Evolutionary conservation across 2,329 filamentous ascomycete genomes (phyloP).

Genomic region (Zymoseptoria pseudotritici): DNA sequence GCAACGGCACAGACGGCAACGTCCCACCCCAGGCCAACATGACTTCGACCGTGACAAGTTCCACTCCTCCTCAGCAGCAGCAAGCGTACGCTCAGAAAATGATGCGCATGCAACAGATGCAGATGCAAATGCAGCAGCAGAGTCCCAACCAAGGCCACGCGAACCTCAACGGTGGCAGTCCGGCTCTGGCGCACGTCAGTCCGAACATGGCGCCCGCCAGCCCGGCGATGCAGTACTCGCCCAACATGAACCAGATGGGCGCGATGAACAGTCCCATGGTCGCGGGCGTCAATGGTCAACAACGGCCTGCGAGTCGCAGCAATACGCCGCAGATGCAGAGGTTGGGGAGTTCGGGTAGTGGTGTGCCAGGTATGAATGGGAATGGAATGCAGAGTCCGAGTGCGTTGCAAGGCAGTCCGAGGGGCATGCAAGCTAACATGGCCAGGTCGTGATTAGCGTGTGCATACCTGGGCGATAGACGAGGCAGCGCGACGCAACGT

Average conservation of each 20-base stretch:
- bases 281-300: conserved; percentile 6
- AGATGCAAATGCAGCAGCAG: conserved; percentile 12
- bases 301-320: conserved; percentile 23
- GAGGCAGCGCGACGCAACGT: not conserved
- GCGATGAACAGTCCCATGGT: conserved; percentile 4
- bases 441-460: conserved; percentile 13
- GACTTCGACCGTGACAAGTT: conserved; percentile 14
- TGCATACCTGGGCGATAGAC: too few species aligned
- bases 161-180: conserved; percentile 21
- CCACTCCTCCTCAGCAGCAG: conserved; percentile 10
- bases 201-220: conserved; percentile 22
- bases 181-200: conserved; percentile 23
- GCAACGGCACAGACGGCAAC: conserved; percentile 5
- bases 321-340: conserved; percentile 28
- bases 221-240: conserved; percentile 14
- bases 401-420: conserved; percentile 26
- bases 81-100: conserved; percentile 27
- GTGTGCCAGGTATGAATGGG: conserved; percentile 13
- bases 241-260: conserved; percentile 15
- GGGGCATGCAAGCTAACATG: conserved; percentile 26
- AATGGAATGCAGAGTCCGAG: conserved; percentile 27
- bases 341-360: conserved; percentile 25
- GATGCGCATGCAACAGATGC: conserved; percentile 23
- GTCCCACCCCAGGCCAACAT: conserved; percentile 12
- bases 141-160: conserved; percentile 21